Conservation (phyloP, 305 asterid species). For the Fraxinus nigra region DNA sequence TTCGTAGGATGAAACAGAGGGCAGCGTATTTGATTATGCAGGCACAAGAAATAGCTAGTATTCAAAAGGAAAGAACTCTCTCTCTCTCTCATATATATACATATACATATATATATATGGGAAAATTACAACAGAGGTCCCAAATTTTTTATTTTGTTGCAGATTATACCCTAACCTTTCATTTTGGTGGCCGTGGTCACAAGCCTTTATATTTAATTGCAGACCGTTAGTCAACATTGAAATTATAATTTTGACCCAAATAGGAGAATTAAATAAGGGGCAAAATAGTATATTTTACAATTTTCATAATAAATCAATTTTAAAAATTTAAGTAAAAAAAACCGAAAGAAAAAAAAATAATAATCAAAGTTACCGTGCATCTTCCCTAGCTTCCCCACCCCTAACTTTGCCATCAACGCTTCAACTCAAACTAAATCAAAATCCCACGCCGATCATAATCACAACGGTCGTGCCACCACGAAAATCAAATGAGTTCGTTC, state of each 20-base stretch:
- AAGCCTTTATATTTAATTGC: not conserved
- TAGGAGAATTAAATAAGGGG: not conserved
- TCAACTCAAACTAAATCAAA: too few species aligned
- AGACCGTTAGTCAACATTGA: too few species aligned
- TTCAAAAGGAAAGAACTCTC: not conserved
- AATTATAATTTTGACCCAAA: not conserved
- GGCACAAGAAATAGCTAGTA: conserved; percentile 18
- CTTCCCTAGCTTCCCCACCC: too few species aligned
- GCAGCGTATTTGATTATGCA: conserved; percentile 18
- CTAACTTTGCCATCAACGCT: too few species aligned
- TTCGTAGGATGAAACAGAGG: conserved; percentile 19
- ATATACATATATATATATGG: not conserved
- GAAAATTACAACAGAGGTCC: not conserved
- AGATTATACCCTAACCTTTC: not conserved
- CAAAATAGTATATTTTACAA: not conserved
- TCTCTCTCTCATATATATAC: too few species aligned
- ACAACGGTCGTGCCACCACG: too few species aligned
- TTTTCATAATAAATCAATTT: not conserved
- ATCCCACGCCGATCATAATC: too few species aligned
- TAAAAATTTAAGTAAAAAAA: too few species aligned
- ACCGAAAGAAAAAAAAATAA: too few species aligned
- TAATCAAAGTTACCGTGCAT: too few species aligned
- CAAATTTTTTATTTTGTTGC: not conserved
- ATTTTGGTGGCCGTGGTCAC: not conserved
- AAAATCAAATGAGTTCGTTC: not conserved